Conservation (phyloP, 2,329 filamentous ascomycete species). For the Talaromyces amestolkiae region DNA sequence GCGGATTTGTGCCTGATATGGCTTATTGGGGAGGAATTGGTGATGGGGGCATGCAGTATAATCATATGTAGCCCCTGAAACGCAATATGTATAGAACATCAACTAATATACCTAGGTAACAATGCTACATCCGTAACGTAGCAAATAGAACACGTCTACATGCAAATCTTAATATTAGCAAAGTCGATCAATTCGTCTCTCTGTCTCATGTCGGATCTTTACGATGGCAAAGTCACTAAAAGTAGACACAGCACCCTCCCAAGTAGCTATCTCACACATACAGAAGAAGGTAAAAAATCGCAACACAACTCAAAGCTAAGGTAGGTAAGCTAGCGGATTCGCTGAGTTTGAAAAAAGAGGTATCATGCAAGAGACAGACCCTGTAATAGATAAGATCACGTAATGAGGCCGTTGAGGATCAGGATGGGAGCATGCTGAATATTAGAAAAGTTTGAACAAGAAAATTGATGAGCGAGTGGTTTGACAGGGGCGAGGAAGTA, state of each 20-base stretch:
- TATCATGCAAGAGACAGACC: constrained; percentile 7
- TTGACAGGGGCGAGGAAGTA: not conserved
- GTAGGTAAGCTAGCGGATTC: not conserved
- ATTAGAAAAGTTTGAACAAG: not conserved
- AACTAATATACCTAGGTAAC: too few relatives aligned
- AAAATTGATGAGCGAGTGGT: constrained; percentile 1
- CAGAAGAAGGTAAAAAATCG: not conserved
- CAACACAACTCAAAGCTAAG: not conserved
- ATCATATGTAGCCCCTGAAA: not conserved
- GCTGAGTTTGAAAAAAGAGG: constrained; percentile 1
- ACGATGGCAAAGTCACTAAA: not conserved
- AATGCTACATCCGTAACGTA: too few relatives aligned
- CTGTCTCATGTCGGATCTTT: not conserved
- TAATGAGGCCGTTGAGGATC: not conserved
- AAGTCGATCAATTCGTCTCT: constrained; percentile 1
- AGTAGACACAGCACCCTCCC: not conserved
- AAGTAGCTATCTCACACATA: not conserved
- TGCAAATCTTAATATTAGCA: not conserved
- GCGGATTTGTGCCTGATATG: constrained; percentile 20
- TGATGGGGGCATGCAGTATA: constrained; percentile 17
- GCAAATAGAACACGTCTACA: too few relatives aligned
- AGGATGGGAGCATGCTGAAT: not conserved
- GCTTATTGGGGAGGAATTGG: constrained; percentile 15
- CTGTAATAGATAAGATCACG: not conserved
- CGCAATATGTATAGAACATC: too few relatives aligned